These are phyloP conservation scores for Rhynchosporium agropyri DNA, from an alignment of 2,329 filamentous ascomycete species.

Conservation along the genomic window DNA sequence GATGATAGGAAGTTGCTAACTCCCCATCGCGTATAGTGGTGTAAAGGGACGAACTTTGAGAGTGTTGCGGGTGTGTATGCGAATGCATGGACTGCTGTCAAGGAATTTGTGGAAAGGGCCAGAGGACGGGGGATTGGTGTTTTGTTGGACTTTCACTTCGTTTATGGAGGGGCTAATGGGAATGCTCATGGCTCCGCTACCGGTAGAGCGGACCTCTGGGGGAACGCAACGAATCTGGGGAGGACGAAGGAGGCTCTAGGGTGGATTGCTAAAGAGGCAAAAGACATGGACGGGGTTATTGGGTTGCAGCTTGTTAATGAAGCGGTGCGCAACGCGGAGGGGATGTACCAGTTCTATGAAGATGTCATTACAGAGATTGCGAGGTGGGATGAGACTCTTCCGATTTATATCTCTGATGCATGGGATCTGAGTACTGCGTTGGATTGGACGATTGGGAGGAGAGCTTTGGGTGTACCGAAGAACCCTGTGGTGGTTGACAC, in stretches of 20 bases:
- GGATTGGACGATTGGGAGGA: constrained; percentile 49
- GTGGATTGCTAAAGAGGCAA: constrained; percentile 53
- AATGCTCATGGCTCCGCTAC: constrained; percentile 58
- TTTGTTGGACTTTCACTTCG: constrained; percentile 60
- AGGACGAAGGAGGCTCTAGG: constrained; percentile 51
- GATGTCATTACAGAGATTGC: constrained; percentile 51
- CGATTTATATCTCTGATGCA: constrained; percentile 60
- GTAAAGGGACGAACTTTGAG: constrained; percentile 54
- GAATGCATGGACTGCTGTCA: constrained; percentile 56
- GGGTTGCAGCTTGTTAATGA: constrained; percentile 64
- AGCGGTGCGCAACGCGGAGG: constrained; percentile 51
- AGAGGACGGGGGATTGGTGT: constrained; percentile 54
- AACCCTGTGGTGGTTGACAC: constrained; percentile 60
- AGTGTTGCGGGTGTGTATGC: constrained; percentile 50
- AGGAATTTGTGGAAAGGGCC: constrained; percentile 50
- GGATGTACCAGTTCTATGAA: constrained; percentile 61
- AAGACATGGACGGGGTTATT: constrained; percentile 46
- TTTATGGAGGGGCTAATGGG: constrained; percentile 60
- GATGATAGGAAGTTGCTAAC: no score
- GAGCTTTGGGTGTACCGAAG: constrained; percentile 35
- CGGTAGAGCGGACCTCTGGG: constrained; percentile 56
- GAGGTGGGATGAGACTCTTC: constrained; percentile 52
- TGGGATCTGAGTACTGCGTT: constrained; percentile 54
- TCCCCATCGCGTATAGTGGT: constrained; percentile 42
- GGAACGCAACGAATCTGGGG: constrained; percentile 46